Evolutionary conservation across 2,329 filamentous ascomycete genomes (phyloP).

Genomic region (Xenosphaeropsis pyriputrescens): DNA sequence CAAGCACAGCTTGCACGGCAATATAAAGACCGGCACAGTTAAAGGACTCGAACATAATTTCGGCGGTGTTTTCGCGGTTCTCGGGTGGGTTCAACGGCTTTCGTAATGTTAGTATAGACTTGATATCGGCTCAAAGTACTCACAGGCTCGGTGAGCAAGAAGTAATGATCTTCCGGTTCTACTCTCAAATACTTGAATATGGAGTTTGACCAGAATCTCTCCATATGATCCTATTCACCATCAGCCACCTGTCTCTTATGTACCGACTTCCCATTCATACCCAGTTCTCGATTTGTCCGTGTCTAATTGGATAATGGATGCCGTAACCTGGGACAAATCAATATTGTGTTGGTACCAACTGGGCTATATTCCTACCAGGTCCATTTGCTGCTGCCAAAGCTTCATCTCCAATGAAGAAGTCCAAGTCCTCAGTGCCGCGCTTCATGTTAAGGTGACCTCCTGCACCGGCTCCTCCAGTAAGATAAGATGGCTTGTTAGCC

Average conservation of each 20-base stretch:
- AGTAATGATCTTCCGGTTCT: conserved; percentile 97
- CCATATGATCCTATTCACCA: conserved; percentile 75
- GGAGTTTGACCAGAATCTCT: conserved; percentile 99
- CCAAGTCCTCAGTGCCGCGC: conserved; percentile 90
- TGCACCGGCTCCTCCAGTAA: conserved; percentile 79
- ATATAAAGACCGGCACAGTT: conserved; percentile 99
- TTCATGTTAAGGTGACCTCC: conserved; percentile 76
- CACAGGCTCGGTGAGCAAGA: conserved; percentile 93
- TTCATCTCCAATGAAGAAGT: conserved; percentile 98
- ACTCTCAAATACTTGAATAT: conserved; percentile 99
- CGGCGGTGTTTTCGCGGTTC: conserved; percentile 96
- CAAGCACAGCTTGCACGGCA: conserved; percentile 92
- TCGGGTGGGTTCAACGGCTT: conserved; percentile 94
- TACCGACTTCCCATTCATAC: conserved; percentile 28
- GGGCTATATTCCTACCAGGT: conserved; percentile 44
- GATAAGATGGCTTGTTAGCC: conserved; percentile 87
- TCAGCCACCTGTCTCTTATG: neutral
- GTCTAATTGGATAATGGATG: conserved; percentile 91
- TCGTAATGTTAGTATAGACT: neutral
- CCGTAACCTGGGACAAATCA: conserved; percentile 56
- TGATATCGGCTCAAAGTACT: conserved; percentile 17
- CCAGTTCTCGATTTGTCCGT: conserved; percentile 99
- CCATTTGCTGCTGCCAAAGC: conserved; percentile 72
- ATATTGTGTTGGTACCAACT: neutral
- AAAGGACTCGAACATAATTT: conserved; percentile 99